Evolutionary conservation across 2,329 filamentous ascomycete genomes (phyloP), one percentile per base, ranked within the genome.

Genomic region (Penicillium sp.): DNA sequence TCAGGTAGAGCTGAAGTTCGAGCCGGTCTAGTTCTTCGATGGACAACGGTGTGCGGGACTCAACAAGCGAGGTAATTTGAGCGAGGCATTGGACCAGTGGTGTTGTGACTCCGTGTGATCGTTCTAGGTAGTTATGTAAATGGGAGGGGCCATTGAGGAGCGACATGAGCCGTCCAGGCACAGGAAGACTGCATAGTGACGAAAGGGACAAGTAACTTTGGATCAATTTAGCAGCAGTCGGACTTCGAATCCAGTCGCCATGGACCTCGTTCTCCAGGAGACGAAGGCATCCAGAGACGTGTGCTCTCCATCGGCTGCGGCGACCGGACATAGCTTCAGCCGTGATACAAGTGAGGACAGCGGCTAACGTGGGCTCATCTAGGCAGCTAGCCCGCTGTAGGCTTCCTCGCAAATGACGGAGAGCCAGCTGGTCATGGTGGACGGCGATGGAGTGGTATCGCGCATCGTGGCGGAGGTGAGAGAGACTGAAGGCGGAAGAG

Each of bases 141-240:
- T 62, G 58, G 12, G 51, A 60, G 38, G 62, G 61, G 21, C 42
- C 63, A 54, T 60, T 57, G 40, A 61, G 58, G n/a, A 62, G 56
- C 23, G 55, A 60, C 42, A 60, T 60, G 35, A 62, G 55, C 35
- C 52, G 60, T 1, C 61, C 49, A 2, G 67, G 66, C 21, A 69
- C 55, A 23, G 60, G 61, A 18, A 69, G 54, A 44, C 60, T 67
- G 55, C 64, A 69, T 23, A 69, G 57, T 3, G 65, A 65, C 1
- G 67, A 68, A 29, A 69, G 62, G 1, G 65, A 65, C 13, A 69
- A 23, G 39, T 69, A 69, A 37, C 65, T 67, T 44, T 69, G 65
- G 12, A 68, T 56, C 13, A 69, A 54, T 27, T 57, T 50, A 23
- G 58, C 57, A 12, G 55, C 56, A 12, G 51, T 59, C 3, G 61